These are phyloP conservation scores for Scedosporium dehoogii DNA, from an alignment of 2,329 filamentous ascomycete genomes.

Conservation along the genomic window DNA sequence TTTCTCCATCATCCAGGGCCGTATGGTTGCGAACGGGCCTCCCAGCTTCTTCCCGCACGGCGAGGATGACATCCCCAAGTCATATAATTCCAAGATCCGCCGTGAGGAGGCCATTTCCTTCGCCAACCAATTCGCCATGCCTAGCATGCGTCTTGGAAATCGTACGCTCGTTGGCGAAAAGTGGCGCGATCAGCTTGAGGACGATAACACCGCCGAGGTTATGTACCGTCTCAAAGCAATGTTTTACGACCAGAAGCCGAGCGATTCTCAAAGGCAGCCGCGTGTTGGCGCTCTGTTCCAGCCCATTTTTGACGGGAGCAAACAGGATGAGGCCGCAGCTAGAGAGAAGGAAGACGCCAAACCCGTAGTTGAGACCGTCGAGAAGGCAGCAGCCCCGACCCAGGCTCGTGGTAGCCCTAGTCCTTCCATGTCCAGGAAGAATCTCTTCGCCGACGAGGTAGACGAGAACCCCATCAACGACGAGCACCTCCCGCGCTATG, in stretches of 20 bases:
- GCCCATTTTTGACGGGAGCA: background rate
- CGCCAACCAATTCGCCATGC: constrained; percentile 60
- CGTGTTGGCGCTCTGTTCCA: background rate
- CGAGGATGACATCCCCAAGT: constrained; percentile 36
- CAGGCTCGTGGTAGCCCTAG: no score
- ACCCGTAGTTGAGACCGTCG: background rate
- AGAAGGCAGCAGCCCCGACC: background rate
- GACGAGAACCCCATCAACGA: background rate
- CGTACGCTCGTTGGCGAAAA: constrained; percentile 25
- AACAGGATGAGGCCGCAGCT: background rate
- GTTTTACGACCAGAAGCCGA: constrained; percentile 3
- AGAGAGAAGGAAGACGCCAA: background rate
- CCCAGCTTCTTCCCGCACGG: constrained; percentile 50
- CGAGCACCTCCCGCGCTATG: constrained; percentile 26
- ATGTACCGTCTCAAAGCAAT: constrained; percentile 10
- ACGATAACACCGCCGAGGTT: constrained; percentile 16
- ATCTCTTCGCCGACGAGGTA: background rate
- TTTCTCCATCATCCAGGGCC: constrained; percentile 53
- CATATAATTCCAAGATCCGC: constrained; percentile 55
- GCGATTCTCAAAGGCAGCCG: constrained; percentile 10
- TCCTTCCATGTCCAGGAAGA: background rate
- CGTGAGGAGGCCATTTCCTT: constrained; percentile 57
- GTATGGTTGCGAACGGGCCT: constrained; percentile 53
- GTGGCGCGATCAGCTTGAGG: constrained; percentile 17
- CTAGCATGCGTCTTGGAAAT: constrained; percentile 44